Percentiles rank a stretch among this genome's conserved stretches.
These are phyloP conservation scores for Nigrograna mackinnonii DNA, from an alignment of 2,329 filamentous ascomycete species.

Conservation along the genomic window DNA sequence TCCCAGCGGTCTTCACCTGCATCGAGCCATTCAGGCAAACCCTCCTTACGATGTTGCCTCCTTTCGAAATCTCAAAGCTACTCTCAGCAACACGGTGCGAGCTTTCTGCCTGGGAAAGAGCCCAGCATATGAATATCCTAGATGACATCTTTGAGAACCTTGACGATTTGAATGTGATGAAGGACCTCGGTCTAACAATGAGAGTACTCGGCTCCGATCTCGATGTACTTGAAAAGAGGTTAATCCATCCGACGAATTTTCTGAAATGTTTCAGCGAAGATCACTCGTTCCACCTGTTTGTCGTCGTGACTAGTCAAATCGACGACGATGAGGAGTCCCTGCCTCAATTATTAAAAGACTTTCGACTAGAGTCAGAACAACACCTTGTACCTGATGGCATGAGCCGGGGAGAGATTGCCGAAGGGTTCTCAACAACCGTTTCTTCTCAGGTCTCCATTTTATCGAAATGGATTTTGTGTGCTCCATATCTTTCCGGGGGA, in stretches of 20 bases:
- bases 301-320: background rate
- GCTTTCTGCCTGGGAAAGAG: background rate
- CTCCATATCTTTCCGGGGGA: conserved; percentile 3
- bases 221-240: background rate
- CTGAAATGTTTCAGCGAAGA: background rate
- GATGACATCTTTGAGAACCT: conserved; percentile 5
- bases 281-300: background rate
- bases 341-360: background rate
- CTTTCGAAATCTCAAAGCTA: background rate
- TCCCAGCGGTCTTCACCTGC: background rate
- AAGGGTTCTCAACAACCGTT: background rate
- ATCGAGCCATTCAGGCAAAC: background rate
- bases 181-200: background rate
- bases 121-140: conserved; percentile 3
- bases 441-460: background rate
- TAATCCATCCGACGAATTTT: background rate
- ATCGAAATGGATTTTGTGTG: conserved; percentile 7
- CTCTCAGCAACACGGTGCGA: background rate
- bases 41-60: background rate
- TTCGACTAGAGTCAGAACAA: background rate
- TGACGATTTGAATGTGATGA: background rate
- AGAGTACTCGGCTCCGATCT: background rate
- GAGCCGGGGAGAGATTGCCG: background rate
- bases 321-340: background rate
- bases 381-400: background rate